Percentiles rank a stretch among this genome's conserved stretches.
Conservation (phyloP, 805 yeast species). For the Wickerhamomyces strasburgensis region DNA sequence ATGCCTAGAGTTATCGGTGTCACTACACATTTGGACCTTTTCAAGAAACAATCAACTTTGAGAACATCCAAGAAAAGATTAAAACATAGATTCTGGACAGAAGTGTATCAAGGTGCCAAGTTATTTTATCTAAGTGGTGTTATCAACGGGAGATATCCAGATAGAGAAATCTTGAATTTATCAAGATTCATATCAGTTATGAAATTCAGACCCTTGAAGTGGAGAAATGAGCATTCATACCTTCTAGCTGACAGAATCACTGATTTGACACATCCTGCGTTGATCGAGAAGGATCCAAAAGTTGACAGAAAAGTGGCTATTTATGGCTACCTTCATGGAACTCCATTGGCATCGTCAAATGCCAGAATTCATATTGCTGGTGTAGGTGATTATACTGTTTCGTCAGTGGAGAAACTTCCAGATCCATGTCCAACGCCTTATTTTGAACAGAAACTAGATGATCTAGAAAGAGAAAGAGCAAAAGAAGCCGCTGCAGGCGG, state of each 20-base stretch:
- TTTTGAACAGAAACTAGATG: slow-evolving; percentile 81
- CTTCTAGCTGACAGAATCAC: slow-evolving; percentile 85
- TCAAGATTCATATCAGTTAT: slow-evolving; percentile 91
- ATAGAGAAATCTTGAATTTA: slow-evolving; percentile 86
- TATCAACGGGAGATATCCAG: slow-evolving; percentile 95
- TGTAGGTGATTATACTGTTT: slow-evolving; percentile 80
- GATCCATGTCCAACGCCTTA: slow-evolving; percentile 99
- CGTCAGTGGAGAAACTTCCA: slow-evolving; percentile 80
- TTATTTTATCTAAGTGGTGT: slow-evolving; percentile 92
- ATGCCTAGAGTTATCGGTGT: slow-evolving; percentile 97
- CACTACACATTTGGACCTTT: slow-evolving; percentile 91
- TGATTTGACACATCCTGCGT: slow-evolving; percentile 89
- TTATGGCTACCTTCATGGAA: slow-evolving; percentile 94
- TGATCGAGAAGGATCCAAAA: slow-evolving; percentile 72
- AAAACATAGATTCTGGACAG: slow-evolving; percentile 97
- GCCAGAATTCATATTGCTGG: slow-evolving; percentile 93
- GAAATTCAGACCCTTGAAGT: slow-evolving; percentile 98
- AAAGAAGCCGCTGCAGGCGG: slow-evolving; percentile 62
- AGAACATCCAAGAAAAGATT: slow-evolving; percentile 87
- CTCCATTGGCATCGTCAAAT: slow-evolving; percentile 63
- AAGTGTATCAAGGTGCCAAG: slow-evolving; percentile 97
- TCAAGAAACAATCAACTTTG: slow-evolving; percentile 83
- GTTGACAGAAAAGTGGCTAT: slow-evolving; percentile 85
- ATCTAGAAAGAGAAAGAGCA: slow-evolving; percentile 66
- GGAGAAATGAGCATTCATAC: slow-evolving; percentile 99